Base-by-base conservation (phyloP, 108 stramenopile genomes). In the Nitzschia sp. region DNA sequence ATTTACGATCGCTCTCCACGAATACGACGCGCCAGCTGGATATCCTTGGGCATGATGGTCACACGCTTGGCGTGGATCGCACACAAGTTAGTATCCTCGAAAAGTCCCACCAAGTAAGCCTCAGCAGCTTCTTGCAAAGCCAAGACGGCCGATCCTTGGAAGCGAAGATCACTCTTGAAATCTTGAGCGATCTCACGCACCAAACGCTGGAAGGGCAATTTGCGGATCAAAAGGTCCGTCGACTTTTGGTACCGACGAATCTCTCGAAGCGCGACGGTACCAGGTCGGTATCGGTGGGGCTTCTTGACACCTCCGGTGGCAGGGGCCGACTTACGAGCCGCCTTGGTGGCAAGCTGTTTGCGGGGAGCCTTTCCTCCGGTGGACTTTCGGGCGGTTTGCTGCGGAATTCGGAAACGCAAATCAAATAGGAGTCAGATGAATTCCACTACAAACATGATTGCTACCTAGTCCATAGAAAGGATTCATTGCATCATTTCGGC, bases 281-380 rank as follows among this genome's bases (percentile, higher is more conserved):
- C 93, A 24, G 96, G 94, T 45, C 75, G 67, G 72, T 84, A 79
- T 55, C 78, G 75, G 68, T 84, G 78, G 54, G 83, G 83, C 76
- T 97, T 98, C 94, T 95, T 95, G 71, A 96, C 93, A 59, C 96
- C 96, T 69, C 94, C 96, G 59, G 94, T 85, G 71, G 87, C 77
- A 21, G 87, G 87, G 38, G 87, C 87, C 54, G 82, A 83, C 80
- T 88, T 88, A 58, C 87, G 82, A 48, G 87, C 87, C 46, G 98
- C 98, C 95, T 98, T 91, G 81, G 93, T 93, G 76, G 93, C 87
- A 58, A 92, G 89, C 75, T 96, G 92, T 85, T 94, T 93, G 68
- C 92, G 91, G 46, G 94, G 97, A 70, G 97, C 97, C 85, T 98
- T 98, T 78, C 97, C 97, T 85, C 97, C 97, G 69, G 97, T 98